Evolutionary conservation across 164 flowering plant genomes (phyloP), one percentile per base, ranked within the genome.

Genomic region (Chimonanthus salicifolius): DNA sequence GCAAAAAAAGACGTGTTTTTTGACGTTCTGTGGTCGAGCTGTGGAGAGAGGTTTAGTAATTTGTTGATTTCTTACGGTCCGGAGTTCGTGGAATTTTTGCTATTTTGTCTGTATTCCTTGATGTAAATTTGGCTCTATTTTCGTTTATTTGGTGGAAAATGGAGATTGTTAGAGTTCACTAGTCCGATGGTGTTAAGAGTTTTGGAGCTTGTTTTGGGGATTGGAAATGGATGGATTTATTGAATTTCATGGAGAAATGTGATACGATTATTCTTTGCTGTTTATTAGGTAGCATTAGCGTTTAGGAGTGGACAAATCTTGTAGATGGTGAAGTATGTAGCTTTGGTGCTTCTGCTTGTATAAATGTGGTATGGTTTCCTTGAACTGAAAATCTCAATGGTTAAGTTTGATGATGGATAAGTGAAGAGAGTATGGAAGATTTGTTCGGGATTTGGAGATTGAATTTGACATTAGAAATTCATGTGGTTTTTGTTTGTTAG

Each of bases 271-370:
- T 65, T 65, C 33, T 33, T 33, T 33, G 33, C 33, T 33, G 33
- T 63, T 33, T 65, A 47, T 8, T 3, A 65, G 46, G 68, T n/a
- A n/a, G 51, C 48, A 43, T 58, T 48, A 45, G 71, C 74, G 54
- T 50, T 66, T 49, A 43, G 20, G 71, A 47, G 60, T 33, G 33
- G 33, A 33, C 33, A 33, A 33, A 33, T 33, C 33, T 33, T 33
- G 2, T 33, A 33, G 33, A 33, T 33, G 33, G 33, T 33, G 33
- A 1, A 33, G 33, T 33, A 33, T 33, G 33, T 33, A 33, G 33
- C 33, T 33, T 33, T 33, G 33, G 33, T 33, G 33, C 33, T 33
- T 33, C 33, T 33, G 33, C 8, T 60, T 5, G 6, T 47, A n/a
- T n/a, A 47, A 73, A 72, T 54, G 18, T 3, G 64, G 33, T 18